Evolutionary conservation across 768 basidiomycete species (phyloP), one percentile per base, ranked within the genome.

Genomic region (Trametopsis cervina): DNA sequence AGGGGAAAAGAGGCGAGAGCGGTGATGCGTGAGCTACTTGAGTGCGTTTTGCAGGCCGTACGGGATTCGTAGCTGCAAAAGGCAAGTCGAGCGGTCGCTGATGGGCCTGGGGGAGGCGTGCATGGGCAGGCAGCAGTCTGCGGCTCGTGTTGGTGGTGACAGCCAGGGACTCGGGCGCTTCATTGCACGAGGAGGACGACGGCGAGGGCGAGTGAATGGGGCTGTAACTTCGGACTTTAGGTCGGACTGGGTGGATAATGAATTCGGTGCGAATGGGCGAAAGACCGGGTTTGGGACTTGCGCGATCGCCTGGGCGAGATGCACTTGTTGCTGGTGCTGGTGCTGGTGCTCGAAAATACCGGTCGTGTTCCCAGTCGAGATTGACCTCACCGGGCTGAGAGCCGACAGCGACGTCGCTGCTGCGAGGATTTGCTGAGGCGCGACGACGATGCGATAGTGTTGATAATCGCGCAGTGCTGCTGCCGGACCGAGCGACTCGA

Each of bases 51-150:
- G 35, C 52, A 22, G 55, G 47, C 42, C 50, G 49, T 54, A 54
- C 45, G 41, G 47, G 49, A 45, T 47, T 38, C 43, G 49, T 44
- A 29, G 49, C 46, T 42, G 36, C 46, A 41, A 48, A 27, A 27
- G 53, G 42, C 47, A 46, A 55, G 58, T 48, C 39, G 57, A 57
- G 52, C 47, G 40, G 51, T 48, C 49, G 46, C 44, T 61, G 60
- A 61, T 61, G 60, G 55, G 53, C 49, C 54, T 59, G 60, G 54
- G 26, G 46, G 35, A n/a, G 6, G 23, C 25, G 24, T 47, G 44
- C 15, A 41, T 41, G 33, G 29, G 48, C 24, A 17, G 44, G 36
- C 27, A 44, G 50, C 44, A 49, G 51, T 47, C 54, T 52, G 47
- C 44, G 26, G 20, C 35, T 38, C 46, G 29, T 33, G 29, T n/a